These are phyloP conservation scores for Rhizoclosmatium globosum DNA, from an alignment of 192 early-diverging fungal genomes.

Conservation along the genomic window DNA sequence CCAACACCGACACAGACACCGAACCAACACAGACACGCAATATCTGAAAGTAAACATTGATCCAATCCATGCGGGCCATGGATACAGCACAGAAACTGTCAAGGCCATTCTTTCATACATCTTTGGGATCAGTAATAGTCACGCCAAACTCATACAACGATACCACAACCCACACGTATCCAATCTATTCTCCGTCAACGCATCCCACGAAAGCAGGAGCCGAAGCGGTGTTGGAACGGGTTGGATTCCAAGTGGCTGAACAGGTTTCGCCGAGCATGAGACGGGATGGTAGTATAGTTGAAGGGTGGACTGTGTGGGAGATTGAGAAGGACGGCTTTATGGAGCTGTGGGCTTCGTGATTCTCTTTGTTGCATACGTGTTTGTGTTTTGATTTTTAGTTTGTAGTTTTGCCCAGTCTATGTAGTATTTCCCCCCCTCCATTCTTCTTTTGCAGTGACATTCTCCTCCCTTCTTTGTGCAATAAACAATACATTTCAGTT, in stretches of 20 bases:
- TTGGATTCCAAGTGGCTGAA: neutral
- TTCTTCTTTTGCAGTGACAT: too few relatives aligned
- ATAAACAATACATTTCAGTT: too few relatives aligned
- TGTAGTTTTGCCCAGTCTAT: too few relatives aligned
- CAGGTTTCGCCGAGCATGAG: neutral
- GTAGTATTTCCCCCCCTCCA: too few relatives aligned
- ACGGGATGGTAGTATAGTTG: neutral
- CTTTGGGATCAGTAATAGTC: too few relatives aligned
- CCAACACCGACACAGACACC: too few relatives aligned
- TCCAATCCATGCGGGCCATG: neutral
- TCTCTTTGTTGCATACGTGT: too few relatives aligned
- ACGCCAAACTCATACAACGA: too few relatives aligned
- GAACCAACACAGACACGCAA: neutral
- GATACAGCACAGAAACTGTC: slow-evolving; percentile 1
- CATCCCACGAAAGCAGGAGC: neutral
- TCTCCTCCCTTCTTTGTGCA: too few relatives aligned
- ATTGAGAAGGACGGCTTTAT: slow-evolving; percentile 1
- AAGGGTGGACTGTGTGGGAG: slow-evolving; percentile 13
- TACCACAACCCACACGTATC: too few relatives aligned
- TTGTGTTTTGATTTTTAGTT: too few relatives aligned
- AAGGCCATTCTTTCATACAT: slow-evolving; percentile 5
- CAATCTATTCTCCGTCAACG: neutral
- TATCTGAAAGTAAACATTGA: neutral
- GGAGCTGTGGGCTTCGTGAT: neutral
- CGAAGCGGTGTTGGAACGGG: neutral